Base-by-base conservation (phyloP, 2,329 filamentous ascomycete genomes). In the Dactylellina drechsleri region DNA sequence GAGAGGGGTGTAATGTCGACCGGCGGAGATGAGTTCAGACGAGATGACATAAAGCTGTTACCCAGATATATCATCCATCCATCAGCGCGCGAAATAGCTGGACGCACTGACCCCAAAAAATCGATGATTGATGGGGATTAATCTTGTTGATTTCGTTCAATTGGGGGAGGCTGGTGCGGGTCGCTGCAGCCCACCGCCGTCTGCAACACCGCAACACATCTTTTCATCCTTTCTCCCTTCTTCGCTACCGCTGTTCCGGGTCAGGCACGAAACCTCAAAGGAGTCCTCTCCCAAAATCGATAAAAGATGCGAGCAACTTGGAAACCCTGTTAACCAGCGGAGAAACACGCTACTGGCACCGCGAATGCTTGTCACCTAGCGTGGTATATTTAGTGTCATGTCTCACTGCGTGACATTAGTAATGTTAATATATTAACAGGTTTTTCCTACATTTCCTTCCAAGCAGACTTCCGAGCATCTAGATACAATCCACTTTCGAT, bases 401-500 rank as follows among this genome's bases (percentile, higher is more conserved):
- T 36, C 31, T 36, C 31, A 36, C 31, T 36, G 6, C 31, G 31
- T 36, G 31, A 36, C 31, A 36, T 36, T 10, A 8, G 36, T 54
- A 13, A 28, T 15, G 26, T 1, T 43, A 26, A 26, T 50, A 52
- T 57, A 45, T 49, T 41, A 45, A 8, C 52, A 40, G 18, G 16
- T 20, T 31, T 45, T 62, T 53, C 16, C 31, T 64, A 74, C 57
- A 74, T 26, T 40, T 74, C 20, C 62, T 74, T 74, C 70, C 70
- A 74, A 8, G 59, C 49, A 5, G 70, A 74, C 50, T 58, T 74
- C 18, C 70, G 26, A 4, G 70, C 70, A 13, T 74, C 70, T 23
- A 74, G 50, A 26, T 74, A 64, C 4, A 58, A 43, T 15, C 62
- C 62, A 47, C 70, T 74, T 28, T 74, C 70, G 20, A 90, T 89